Evolutionary conservation across 1,139 yeast species (phyloP).

Genomic region (Meyerozyma smithsonii): DNA sequence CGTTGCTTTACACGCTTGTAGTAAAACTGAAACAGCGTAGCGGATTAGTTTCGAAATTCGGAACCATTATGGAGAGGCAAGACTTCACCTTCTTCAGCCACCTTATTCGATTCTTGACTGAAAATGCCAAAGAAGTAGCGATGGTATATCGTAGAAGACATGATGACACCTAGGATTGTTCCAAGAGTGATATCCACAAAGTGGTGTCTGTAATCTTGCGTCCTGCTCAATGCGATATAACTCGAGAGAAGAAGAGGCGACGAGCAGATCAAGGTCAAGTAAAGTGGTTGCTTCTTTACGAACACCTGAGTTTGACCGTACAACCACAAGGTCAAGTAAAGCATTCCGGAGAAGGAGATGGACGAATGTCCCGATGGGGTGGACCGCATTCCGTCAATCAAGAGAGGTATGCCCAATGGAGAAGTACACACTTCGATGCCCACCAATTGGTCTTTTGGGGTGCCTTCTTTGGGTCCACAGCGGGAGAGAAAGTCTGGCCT

Average conservation of each 20-base stretch:
- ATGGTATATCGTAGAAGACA: conserved; percentile 29
- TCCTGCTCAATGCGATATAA: conserved; percentile 51
- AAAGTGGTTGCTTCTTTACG: conserved; percentile 3
- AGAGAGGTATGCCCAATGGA: conserved; percentile 26
- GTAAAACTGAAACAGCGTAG: too few relatives aligned
- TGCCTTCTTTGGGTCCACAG: conserved; percentile 47
- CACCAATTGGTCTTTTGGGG: conserved; percentile 35
- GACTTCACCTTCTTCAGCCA: background rate
- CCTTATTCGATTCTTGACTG: background rate
- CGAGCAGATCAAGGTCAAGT: conserved; percentile 2
- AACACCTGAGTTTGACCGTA: conserved; percentile 46
- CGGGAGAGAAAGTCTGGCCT: conserved; percentile 76
- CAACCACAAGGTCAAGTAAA: conserved; percentile 52
- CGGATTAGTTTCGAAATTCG: too few relatives aligned
- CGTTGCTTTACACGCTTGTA: too few relatives aligned
- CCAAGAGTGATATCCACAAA: conserved; percentile 66
- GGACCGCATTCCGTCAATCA: conserved; percentile 42
- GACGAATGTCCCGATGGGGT: conserved; percentile 47
- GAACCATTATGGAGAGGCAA: background rate
- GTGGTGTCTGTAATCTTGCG: conserved; percentile 77
- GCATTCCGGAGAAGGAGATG: conserved; percentile 36
- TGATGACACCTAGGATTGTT: conserved; percentile 39
- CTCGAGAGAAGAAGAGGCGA: conserved; percentile 15
- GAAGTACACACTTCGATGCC: conserved; percentile 37
- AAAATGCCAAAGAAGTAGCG: background rate